Conservation (phyloP, 2,329 filamentous ascomycete species). For the Xylariaceae sp. region DNA sequence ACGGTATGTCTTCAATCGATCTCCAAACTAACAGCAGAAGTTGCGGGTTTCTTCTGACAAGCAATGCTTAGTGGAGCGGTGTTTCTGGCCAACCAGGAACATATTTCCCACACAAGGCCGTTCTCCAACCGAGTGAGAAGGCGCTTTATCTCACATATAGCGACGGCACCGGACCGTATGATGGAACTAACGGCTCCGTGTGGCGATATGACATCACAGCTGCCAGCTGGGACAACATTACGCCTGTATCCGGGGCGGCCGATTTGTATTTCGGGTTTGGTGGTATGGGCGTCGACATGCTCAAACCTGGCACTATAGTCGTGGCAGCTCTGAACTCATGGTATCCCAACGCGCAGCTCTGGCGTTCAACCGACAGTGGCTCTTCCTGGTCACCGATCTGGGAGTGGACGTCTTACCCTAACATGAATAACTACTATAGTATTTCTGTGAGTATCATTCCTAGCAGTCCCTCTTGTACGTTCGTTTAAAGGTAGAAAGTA, state of each 20-base stretch:
- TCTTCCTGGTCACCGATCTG: constrained; percentile 52
- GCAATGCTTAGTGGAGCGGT: constrained; percentile 40
- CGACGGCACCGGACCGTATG: constrained; percentile 54
- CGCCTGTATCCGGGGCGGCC: constrained; percentile 44
- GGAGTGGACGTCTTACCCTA: constrained; percentile 46
- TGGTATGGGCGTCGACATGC: constrained; percentile 50
- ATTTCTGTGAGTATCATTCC: constrained; percentile 34
- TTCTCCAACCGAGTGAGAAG: constrained; percentile 47
- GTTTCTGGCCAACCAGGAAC: constrained; percentile 47
- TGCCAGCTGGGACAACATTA: constrained; percentile 53
- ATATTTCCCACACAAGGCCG: constrained; percentile 52
- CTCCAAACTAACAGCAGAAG: not conserved
- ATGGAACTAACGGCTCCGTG: constrained; percentile 50
- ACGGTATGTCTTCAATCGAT: constrained; percentile 27
- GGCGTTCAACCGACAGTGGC: constrained; percentile 52
- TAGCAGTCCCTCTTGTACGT: too few relatives aligned
- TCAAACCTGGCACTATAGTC: constrained; percentile 52
- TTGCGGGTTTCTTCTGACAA: too few relatives aligned
- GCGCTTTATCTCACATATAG: constrained; percentile 53
- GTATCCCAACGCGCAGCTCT: constrained; percentile 56
- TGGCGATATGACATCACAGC: constrained; percentile 50
- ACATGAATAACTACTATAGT: constrained; percentile 43
- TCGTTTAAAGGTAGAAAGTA: too few relatives aligned
- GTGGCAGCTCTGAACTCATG: constrained; percentile 55
- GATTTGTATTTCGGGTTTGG: constrained; percentile 53